Conservation (phyloP, 192 early-diverging fungal species). For the Linnemannia exigua region DNA sequence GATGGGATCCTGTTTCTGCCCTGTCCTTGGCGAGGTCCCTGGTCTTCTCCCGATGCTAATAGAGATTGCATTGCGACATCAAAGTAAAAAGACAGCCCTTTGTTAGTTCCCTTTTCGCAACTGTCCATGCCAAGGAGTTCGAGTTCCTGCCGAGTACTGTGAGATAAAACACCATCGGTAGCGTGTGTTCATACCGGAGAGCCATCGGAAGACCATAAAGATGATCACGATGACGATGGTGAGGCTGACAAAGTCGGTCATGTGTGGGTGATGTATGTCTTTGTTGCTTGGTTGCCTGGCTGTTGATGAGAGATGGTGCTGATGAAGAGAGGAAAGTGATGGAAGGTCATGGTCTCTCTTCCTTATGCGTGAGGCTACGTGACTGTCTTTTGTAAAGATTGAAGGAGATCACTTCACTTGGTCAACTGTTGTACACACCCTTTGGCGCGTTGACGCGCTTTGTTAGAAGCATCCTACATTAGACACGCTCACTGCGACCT, state of each 20-base stretch:
- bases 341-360: not conserved
- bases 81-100: not conserved
- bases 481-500: no score
- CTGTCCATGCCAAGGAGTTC: not conserved
- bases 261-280: constrained; percentile 12
- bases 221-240: constrained; percentile 72
- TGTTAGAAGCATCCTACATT: no score
- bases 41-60: constrained; percentile 44
- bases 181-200: constrained; percentile 58
- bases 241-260: constrained; percentile 73
- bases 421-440: no score
- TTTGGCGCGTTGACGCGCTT: no score
- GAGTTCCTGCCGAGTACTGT: not conserved
- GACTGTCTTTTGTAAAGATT: not conserved
- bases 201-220: constrained; percentile 69
- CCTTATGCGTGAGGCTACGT: not conserved
- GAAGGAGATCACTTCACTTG: not conserved
- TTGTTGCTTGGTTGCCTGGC: not conserved
- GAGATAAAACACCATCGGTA: not conserved
- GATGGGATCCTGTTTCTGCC: constrained; percentile 46
- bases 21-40: constrained; percentile 41
- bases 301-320: not conserved
- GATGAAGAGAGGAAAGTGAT: not conserved
- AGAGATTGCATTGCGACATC: not conserved
- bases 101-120: not conserved